These are phyloP conservation scores for Ceratocystis cacaofunesta DNA, from an alignment of 2,329 filamentous ascomycete species.

Conservation along the genomic window DNA sequence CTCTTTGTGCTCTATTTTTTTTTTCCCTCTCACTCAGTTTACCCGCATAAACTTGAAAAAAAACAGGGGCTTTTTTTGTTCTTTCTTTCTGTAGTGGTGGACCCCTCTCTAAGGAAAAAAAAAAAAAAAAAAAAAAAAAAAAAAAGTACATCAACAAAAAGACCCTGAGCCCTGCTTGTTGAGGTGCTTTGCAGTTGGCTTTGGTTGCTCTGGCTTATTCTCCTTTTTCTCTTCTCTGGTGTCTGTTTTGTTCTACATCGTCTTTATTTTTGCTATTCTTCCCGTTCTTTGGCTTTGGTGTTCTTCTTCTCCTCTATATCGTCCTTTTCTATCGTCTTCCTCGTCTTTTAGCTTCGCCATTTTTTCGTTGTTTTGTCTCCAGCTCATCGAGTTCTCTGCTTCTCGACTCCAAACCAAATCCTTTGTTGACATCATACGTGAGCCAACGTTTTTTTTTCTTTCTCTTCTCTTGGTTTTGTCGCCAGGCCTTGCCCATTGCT, in stretches of 20 bases:
- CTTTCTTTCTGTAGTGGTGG: background rate
- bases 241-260: background rate
- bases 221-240: background rate
- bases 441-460: background rate
- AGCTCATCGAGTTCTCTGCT: too few relatives aligned
- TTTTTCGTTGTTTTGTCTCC: background rate
- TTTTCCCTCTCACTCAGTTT: background rate
- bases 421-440: slow-evolving; percentile 3
- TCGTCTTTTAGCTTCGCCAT: background rate
- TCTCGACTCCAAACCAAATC: background rate
- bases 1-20: background rate
- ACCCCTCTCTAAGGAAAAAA: slow-evolving; percentile 5
- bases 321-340: background rate
- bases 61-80: background rate
- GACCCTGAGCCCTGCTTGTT: slow-evolving; percentile 5
- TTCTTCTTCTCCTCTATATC: background rate
- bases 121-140: background rate
- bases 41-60: background rate
- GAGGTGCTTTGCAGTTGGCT: background rate
- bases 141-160: slow-evolving; percentile 2
- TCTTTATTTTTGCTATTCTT: background rate
- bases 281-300: background rate
- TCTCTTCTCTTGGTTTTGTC: background rate
- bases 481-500: background rate
- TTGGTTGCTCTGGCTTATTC: background rate